Percentiles rank a stretch among this genome's conserved stretches.
Evolutionary conservation across 1,284 basidiomycete genomes (phyloP).

Genomic region (Cryptococcus sp.): DNA sequence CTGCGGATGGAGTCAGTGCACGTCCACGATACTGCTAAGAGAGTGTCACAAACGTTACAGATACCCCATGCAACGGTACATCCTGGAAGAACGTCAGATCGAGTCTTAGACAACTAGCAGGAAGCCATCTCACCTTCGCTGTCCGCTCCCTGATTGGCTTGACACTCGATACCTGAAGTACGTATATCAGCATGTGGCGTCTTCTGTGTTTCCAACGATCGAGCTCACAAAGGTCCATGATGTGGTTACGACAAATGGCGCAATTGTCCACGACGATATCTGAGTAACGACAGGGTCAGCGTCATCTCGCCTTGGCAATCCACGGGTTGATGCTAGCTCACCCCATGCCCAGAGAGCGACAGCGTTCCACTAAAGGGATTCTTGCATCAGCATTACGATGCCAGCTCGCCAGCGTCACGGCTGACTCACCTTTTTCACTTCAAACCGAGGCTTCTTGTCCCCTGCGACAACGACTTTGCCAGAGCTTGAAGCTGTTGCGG

Average conservation of each 20-base stretch:
- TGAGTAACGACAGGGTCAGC: constrained; percentile 47
- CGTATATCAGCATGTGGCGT: constrained; percentile 1
- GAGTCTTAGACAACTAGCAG: neutral
- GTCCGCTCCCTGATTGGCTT: constrained; percentile 96
- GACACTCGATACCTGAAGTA: constrained; percentile 90
- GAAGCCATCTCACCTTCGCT: constrained; percentile 61
- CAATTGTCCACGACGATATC: constrained; percentile 96
- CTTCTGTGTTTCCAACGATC: neutral
- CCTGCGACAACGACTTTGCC: constrained; percentile 42
- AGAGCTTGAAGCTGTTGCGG: constrained; percentile 7
- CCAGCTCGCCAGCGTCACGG: neutral
- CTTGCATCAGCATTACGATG: too few species aligned
- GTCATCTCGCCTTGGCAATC: neutral
- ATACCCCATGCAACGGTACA: constrained; percentile 99
- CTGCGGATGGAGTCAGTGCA: constrained; percentile 56
- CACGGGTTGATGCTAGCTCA: constrained; percentile 49
- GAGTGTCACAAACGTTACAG: constrained; percentile 79
- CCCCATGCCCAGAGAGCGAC: constrained; percentile 97
- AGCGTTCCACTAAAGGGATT: constrained; percentile 80
- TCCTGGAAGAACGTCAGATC: constrained; percentile 56
- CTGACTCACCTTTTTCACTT: constrained; percentile 84
- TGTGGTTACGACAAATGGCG: constrained; percentile 94
- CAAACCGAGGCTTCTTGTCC: constrained; percentile 69
- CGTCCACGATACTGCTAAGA: neutral
- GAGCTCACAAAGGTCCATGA: constrained; percentile 92